These are phyloP conservation scores for Populus tomentosa DNA, from an alignment of 441 rosid genomes.

Conservation along the genomic window DNA sequence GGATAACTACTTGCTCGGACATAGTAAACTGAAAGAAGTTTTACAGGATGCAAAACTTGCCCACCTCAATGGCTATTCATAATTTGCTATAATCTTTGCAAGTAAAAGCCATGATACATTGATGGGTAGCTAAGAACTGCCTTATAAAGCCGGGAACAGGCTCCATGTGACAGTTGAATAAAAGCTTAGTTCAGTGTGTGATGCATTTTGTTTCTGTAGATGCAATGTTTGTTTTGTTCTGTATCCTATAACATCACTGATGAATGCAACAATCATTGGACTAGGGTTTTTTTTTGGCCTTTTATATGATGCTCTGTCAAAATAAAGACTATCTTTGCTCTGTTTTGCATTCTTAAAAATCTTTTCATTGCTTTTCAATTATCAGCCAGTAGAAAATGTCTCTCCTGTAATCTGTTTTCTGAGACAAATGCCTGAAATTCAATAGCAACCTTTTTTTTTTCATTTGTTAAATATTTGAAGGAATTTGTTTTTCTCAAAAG, in stretches of 20 bases:
- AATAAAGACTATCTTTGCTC: background rate
- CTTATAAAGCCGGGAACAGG: constrained; percentile 4
- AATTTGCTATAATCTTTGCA: constrained; percentile 18
- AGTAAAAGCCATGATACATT: constrained; percentile 16
- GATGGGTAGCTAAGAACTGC: constrained; percentile 10
- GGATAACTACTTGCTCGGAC: too few species aligned
- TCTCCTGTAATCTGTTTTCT: background rate
- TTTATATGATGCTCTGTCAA: background rate
- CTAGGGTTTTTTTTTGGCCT: background rate
- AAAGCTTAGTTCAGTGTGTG: background rate
- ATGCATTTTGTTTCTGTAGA: background rate
- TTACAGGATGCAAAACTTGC: too few species aligned
- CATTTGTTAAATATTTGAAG: background rate
- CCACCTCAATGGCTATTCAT: constrained; percentile 15
- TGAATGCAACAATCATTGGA: background rate
- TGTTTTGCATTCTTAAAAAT: background rate
- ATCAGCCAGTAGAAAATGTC: background rate
- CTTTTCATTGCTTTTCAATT: background rate
- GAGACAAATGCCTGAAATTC: background rate
- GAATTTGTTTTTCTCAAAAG: background rate
- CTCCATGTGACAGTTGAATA: constrained; percentile 1
- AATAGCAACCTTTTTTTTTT: background rate
- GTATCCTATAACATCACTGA: background rate
- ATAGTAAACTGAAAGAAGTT: too few species aligned
- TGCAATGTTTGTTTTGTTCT: background rate